Evolutionary conservation across 768 basidiomycete genomes (phyloP), one percentile per base, ranked within the genome.

Genomic region (Serendipita sp.): DNA sequence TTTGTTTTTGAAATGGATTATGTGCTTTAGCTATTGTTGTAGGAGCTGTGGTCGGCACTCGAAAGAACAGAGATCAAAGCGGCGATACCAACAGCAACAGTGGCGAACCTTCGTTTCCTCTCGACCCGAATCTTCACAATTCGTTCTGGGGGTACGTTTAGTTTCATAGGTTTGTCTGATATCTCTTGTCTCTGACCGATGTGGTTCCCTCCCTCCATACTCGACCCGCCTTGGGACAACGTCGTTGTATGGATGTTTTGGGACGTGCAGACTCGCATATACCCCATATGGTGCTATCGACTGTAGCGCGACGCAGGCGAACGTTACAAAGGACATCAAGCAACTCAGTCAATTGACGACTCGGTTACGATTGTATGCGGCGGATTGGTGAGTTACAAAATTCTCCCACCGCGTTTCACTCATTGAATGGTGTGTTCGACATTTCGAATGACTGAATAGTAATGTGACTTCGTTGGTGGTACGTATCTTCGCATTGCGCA

Each of bases 321-420:
- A 58, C 30, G 53, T 58, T 58, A 58, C 53, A 24, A 58, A 58
- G 53, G 53, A 58, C 30, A 58, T 58, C 17, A 24, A 11, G 30
- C 30, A 26, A 31, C 31, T 58, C 24, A 58, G 53, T 31, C 53
- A 58, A 31, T 31, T 58, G 17, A 58, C 53, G n/a, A 58, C 53
- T 22, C 24, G 53, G 20, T n/a, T 58, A 24, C 53, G 53, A 31
- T 34, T 58, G 24, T 58, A 58, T 34, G 53, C 53, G 4, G 20
- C 53, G 9, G 53, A 58, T 0, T 58, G 53, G 53, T 58, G 20
- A 4, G 53, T 24, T 28, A 13, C n/a, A n/a, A n/a, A 26, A 28
- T 24, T 28, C 5, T 38, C 38, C 5, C 11, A 20, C 26, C n/a
- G 4, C 11, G 53, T 58, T 58, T 48, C 45, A 20, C 38, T 38